phyloP scores from a whole-genome alignment of 2,329 filamentous ascomycete species.

The Xylaria sp. region DNA sequence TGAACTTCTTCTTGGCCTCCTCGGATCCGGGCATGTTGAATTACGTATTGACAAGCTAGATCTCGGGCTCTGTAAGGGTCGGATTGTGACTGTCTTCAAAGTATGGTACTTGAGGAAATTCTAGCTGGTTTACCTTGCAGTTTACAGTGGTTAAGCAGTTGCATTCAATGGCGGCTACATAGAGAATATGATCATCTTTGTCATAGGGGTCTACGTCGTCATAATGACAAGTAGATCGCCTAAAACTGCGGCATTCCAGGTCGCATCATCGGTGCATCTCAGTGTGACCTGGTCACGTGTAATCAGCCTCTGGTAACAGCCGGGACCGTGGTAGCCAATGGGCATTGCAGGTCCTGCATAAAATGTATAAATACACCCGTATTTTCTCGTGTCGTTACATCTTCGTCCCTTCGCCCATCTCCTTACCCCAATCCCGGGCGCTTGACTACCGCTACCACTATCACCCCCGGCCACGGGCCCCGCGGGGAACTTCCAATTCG shows the following conservation, averaged over 20 bases:
- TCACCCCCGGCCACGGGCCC: slow-evolving; percentile 13
- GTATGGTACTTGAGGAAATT: neutral
- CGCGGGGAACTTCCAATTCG: slow-evolving; percentile 25
- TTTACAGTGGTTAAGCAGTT: neutral
- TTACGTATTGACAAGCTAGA: neutral
- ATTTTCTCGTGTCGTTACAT: no score
- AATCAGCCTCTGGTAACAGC: no score
- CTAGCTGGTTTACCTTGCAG: neutral
- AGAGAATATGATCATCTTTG: neutral
- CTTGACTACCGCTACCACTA: no score
- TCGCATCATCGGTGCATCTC: no score
- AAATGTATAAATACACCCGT: no score
- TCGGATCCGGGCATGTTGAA: slow-evolving; percentile 15
- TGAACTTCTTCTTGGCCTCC: slow-evolving; percentile 21
- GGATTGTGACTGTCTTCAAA: neutral
- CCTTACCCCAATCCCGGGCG: no score
- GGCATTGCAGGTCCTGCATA: no score
- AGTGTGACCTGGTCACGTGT: no score
- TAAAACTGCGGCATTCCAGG: no score
- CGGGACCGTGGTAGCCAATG: no score
- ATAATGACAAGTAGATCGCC: slow-evolving; percentile 16
- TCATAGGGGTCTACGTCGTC: slow-evolving; percentile 4
- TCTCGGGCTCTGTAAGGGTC: no score
- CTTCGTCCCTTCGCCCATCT: no score
- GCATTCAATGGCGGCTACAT: neutral